These are phyloP conservation scores for Diddensiella santjacobensis DNA, from an alignment of 805 yeast species.

Conservation along the genomic window DNA sequence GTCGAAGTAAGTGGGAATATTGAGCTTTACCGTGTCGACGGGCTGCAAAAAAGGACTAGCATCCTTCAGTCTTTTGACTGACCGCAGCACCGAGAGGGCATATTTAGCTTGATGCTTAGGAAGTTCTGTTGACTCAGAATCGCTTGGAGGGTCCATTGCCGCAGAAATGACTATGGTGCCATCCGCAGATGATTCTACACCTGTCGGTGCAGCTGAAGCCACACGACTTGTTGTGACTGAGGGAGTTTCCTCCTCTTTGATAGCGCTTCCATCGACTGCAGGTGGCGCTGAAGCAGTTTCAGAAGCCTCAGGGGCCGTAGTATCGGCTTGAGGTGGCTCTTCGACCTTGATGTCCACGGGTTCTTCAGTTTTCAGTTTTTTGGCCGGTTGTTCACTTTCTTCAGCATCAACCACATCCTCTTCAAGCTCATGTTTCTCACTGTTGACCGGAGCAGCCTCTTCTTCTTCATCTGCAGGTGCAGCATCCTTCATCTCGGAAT, in stretches of 20 bases:
- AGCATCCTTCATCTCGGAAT: background rate
- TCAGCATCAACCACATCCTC: conserved; percentile 6
- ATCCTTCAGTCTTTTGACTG: conserved; percentile 85
- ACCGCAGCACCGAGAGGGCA: conserved; percentile 73
- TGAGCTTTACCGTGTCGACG: conserved; percentile 82
- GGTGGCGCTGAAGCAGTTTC: conserved; percentile 4
- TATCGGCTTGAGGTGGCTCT: conserved; percentile 1
- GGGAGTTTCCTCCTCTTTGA: conserved; percentile 2
- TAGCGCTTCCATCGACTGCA: background rate
- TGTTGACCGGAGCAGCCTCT: conserved; percentile 4
- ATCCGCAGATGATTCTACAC: conserved; percentile 4
- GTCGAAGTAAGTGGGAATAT: conserved; percentile 87
- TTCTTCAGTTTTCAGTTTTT: background rate
- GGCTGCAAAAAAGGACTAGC: conserved; percentile 87
- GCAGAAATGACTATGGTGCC: conserved; percentile 9
- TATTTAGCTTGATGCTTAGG: conserved; percentile 75
- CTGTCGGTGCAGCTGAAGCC: conserved; percentile 1
- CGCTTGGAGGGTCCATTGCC: conserved; percentile 3
- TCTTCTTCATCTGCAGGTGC: conserved; percentile 18
- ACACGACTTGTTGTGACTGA: background rate
- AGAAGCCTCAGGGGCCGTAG: background rate
- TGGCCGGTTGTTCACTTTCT: background rate
- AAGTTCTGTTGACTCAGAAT: conserved; percentile 14
- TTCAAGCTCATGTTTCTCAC: conserved; percentile 15
- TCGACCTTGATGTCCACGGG: background rate